Conservation (phyloP, 768 basidiomycete genomes). For the Trametes punicea region DNA sequence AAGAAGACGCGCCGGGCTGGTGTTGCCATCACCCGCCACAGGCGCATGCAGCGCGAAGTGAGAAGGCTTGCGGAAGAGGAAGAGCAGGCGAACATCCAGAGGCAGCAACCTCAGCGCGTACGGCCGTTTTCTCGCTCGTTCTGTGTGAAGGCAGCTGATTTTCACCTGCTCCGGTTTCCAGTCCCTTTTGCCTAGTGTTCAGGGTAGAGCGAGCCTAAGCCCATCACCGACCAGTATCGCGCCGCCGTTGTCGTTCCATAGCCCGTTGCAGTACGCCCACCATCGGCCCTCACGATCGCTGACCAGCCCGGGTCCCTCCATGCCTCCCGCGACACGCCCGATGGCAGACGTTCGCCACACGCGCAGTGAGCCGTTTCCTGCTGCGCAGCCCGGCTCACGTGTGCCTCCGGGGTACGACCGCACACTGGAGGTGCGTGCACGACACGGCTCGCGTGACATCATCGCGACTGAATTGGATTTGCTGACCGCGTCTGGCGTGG, state of each 20-base stretch:
- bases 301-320: constrained; percentile 2
- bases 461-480: constrained; percentile 5
- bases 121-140: not conserved
- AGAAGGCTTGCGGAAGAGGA: constrained; percentile 17
- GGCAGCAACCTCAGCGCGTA: constrained; percentile 17
- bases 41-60: constrained; percentile 21
- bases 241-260: not conserved
- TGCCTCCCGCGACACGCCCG: constrained; percentile 13
- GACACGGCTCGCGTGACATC: constrained; percentile 2
- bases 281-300: not conserved
- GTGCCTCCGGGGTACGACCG: constrained; percentile 13
- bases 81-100: constrained; percentile 1
- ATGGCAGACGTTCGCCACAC: constrained; percentile 4
- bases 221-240: not conserved
- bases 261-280: not conserved
- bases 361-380: constrained; percentile 12
- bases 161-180: not conserved
- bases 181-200: constrained; percentile 4
- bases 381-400: constrained; percentile 10
- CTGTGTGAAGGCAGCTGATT: not conserved
- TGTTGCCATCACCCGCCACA: constrained; percentile 13
- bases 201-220: not conserved
- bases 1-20: constrained; percentile 21
- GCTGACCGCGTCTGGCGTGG: constrained; percentile 3
- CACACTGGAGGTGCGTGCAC: constrained; percentile 17